phyloP scores from a whole-genome alignment of 345 rosid genomes.

The Syzygium aromaticum region DNA sequence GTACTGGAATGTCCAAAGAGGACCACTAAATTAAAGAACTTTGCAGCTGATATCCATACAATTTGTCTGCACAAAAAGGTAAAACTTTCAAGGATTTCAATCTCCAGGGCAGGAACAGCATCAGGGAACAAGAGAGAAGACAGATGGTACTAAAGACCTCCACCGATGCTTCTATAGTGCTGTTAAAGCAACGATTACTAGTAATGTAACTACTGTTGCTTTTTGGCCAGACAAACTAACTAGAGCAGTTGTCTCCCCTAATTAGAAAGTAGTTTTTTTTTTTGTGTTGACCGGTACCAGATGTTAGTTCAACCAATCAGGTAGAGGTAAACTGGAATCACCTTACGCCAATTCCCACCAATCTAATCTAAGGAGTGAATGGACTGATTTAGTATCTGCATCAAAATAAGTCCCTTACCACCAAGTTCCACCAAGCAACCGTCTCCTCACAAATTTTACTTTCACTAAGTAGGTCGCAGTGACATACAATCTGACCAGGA shows the following conservation, averaged over 20 bases:
- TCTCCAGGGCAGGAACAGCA: not conserved
- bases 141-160: not conserved
- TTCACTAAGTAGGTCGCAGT: not conserved
- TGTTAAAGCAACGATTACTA: not conserved
- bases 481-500: not conserved
- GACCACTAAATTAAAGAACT: not conserved
- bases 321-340: not conserved
- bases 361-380: not conserved
- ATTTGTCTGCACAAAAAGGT: not conserved
- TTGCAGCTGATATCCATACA: not conserved
- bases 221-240: not conserved
- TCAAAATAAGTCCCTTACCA: not conserved
- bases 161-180: not conserved
- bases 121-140: not conserved
- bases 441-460: not conserved
- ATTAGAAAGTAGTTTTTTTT: not conserved
- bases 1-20: not conserved
- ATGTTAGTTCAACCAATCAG: not conserved
- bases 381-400: not conserved
- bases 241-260: not conserved
- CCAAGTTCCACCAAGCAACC: not conserved
- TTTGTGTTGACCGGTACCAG: not conserved
- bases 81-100: not conserved
- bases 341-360: not conserved
- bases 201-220: not conserved